Evolutionary conservation across 2,329 filamentous ascomycete species (phyloP).

Genomic region (Calonectria naviculata): DNA sequence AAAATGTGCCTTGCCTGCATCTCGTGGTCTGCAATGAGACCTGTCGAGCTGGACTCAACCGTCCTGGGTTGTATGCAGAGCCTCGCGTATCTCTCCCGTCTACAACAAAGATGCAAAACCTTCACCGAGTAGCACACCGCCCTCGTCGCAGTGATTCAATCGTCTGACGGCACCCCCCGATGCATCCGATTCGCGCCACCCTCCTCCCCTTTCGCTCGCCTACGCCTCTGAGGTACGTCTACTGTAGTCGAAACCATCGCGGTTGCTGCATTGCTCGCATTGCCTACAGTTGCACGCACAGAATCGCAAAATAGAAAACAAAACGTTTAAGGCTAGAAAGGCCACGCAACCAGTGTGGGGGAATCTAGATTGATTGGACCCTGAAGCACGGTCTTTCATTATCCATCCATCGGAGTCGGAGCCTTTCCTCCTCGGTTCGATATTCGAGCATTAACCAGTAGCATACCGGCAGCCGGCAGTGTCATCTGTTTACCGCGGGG

Average conservation of each 20-base stretch:
- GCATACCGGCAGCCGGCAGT: background rate
- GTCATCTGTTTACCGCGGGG: slow-evolving; percentile 12
- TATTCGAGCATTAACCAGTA: background rate
- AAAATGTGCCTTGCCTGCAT: slow-evolving; percentile 2
- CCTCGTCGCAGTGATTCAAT: slow-evolving; percentile 3
- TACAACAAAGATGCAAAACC: background rate
- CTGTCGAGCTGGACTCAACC: slow-evolving; percentile 1
- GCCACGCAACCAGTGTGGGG: background rate
- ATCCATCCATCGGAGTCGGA: background rate
- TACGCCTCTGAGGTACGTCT: background rate
- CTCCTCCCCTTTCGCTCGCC: background rate
- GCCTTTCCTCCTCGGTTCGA: background rate
- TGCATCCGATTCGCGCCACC: slow-evolving; percentile 13
- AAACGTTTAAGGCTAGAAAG: background rate
- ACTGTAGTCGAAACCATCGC: slow-evolving; percentile 2
- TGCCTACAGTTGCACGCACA: background rate
- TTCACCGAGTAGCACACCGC: slow-evolving; percentile 16
- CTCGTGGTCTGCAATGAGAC: slow-evolving; percentile 12
- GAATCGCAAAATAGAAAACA: background rate
- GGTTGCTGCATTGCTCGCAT: slow-evolving; percentile 13
- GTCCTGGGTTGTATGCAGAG: slow-evolving; percentile 15
- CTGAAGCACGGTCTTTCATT: background rate
- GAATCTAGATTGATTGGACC: slow-evolving; percentile 1
- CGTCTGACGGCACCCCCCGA: slow-evolving; percentile 1
- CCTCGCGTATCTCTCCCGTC: background rate